phyloP scores from a whole-genome alignment of 176 grass and related monocot species.

The Aegilops longissima region DNA sequence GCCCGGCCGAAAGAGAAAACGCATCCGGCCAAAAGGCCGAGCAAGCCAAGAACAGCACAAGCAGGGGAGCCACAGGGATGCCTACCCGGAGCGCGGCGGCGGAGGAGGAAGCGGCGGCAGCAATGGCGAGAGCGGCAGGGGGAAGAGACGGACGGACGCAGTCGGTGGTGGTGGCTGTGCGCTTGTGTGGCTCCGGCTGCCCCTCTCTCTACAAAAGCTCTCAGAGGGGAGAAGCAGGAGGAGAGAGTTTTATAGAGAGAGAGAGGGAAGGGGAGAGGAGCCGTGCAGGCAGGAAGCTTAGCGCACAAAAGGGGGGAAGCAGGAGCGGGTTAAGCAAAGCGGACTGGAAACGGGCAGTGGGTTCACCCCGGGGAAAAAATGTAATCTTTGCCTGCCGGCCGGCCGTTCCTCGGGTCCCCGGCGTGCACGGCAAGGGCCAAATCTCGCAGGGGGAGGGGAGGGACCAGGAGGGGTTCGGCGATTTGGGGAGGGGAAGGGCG shows the following conservation, averaged over 20 bases:
- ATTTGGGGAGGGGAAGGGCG: not conserved
- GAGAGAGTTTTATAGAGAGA: constrained; percentile 21
- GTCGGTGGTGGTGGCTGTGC: constrained; percentile 8
- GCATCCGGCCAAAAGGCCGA: constrained; percentile 7
- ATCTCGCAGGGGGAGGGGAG: not conserved
- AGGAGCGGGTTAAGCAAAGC: constrained; percentile 17
- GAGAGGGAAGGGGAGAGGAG: not conserved
- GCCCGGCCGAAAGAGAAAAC: not conserved
- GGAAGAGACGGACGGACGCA: not conserved
- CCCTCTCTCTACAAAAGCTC: constrained; percentile 2
- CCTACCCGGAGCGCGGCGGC: constrained; percentile 26
- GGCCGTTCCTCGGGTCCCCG: constrained; percentile 9
- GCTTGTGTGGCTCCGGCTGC: constrained; percentile 17
- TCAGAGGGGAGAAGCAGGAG: not conserved
- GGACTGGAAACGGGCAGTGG: not conserved
- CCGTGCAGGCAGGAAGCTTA: not conserved
- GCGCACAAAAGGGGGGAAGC: not conserved
- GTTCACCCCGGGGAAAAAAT: not conserved
- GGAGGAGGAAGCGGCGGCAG: not conserved
- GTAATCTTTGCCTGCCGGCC: not conserved
- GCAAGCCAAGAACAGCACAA: not conserved
- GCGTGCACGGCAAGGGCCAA: not conserved
- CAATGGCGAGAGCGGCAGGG: not conserved
- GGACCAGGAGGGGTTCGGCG: not conserved
- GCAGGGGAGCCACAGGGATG: not conserved